Evolutionary conservation across 495 filamentous ascomycete species (phyloP).

Genomic region (Hypoxylon rickii): DNA sequence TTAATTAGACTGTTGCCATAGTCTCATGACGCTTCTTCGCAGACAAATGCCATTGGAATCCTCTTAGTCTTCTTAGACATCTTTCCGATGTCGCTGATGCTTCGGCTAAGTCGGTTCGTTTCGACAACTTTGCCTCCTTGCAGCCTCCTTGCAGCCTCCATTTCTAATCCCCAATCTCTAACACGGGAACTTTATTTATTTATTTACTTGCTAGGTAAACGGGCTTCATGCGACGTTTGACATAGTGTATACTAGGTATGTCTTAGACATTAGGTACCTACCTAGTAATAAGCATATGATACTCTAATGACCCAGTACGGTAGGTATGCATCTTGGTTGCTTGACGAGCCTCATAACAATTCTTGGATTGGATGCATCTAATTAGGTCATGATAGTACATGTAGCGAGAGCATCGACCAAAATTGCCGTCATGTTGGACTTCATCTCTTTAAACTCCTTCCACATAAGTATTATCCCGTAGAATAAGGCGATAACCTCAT

Average conservation of each 20-base stretch:
- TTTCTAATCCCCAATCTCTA: background rate
- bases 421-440: slow-evolving; percentile 36
- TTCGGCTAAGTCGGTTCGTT: background rate
- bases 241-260: too few relatives aligned
- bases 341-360: slow-evolving; percentile 28
- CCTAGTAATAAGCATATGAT: too few relatives aligned
- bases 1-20: too few relatives aligned
- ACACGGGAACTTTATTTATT: too few relatives aligned
- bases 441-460: slow-evolving; percentile 34
- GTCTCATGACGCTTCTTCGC: too few relatives aligned
- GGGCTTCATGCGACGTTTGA: too few relatives aligned
- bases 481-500: slow-evolving; percentile 34
- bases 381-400: slow-evolving; percentile 32
- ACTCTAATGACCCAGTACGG: too few relatives aligned
- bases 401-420: slow-evolving; percentile 34
- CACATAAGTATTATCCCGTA: slow-evolving; percentile 37
- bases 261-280: too few relatives aligned
- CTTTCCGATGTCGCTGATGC: background rate
- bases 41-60: background rate
- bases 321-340: too few relatives aligned
- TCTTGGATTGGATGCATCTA: slow-evolving; percentile 22
- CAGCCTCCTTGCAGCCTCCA: too few relatives aligned
- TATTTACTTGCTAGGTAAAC: too few relatives aligned
- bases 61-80: too few relatives aligned
- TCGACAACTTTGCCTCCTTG: background rate